Base-by-base conservation (phyloP, 2,329 filamentous ascomycete genomes). In the Chaetothyriales sp. region DNA sequence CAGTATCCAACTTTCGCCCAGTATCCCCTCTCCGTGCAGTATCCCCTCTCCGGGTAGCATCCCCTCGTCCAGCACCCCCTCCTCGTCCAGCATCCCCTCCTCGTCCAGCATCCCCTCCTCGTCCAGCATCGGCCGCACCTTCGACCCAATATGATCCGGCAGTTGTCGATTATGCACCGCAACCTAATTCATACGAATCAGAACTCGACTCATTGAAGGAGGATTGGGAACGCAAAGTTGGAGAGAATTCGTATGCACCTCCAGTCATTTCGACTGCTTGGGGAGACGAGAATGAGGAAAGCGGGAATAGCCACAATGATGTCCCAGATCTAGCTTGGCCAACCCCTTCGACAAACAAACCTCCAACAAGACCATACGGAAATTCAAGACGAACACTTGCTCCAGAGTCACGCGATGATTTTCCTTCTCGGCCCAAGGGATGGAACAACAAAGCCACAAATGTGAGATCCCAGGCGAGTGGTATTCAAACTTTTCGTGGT, bases 241-340 rank as follows among this genome's bases (percentile, higher is more conserved):
- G 43, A 22, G 44, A 20, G 36, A 50, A 56, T 44, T 48, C 25
- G 39, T 56, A 56, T 25, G 46, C 43, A 9, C 54, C 54, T n/a
- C 25, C 48, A 9, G 48, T 50, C 8, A 52, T 52, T 32, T 9
- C 48, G 43, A 51, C 9, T 20, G 42, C 49, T 19, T 56, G 54
- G 54, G 52, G 50, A 22, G 52, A 52, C 19, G 51, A 44, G 20
- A 28, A 22, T 49, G 22, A 15, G 10, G 32, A 5, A 15, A 15
- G 32, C 12, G 32, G 32, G 32, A 39, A 39, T 39, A 39, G 32
- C 32, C 32, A 39, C 32, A 15, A 15, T 12, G 15, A 39, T 15
- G 32, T 39, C 3, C 32, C 32, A 39, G 32, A 39, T 39, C 10
- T 15, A 39, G 12, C 32, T 15, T 39, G 32, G 32, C 32, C 32